These are phyloP conservation scores for Posidonia australis DNA, from an alignment of 106 monocot species.

Conservation along the genomic window DNA sequence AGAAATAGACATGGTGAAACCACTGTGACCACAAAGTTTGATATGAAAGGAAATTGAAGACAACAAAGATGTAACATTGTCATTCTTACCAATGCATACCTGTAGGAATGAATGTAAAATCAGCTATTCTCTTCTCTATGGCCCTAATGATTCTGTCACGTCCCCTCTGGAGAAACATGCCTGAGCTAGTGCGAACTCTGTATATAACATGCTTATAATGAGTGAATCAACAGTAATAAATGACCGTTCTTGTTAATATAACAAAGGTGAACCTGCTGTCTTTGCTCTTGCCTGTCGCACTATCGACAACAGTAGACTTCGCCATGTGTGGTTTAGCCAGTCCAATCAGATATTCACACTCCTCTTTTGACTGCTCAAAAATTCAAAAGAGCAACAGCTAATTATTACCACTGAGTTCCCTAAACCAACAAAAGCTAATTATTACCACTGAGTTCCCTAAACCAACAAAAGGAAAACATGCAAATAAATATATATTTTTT, in stretches of 20 bases:
- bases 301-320: conserved; percentile 27
- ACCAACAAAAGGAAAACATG: too few relatives aligned
- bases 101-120: conserved; percentile 15
- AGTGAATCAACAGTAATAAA: not conserved
- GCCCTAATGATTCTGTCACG: conserved; percentile 14
- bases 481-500: too few relatives aligned
- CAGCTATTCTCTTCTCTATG: conserved; percentile 26
- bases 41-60: too few relatives aligned
- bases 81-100: conserved; percentile 3
- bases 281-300: conserved; percentile 21
- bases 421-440: too few relatives aligned
- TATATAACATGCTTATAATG: not conserved
- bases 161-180: conserved; percentile 19
- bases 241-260: not conserved
- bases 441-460: too few relatives aligned
- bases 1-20: too few relatives aligned
- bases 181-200: conserved; percentile 26
- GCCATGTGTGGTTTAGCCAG: conserved; percentile 15
- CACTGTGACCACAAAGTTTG: too few relatives aligned
- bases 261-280: conserved; percentile 18
- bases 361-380: conserved; percentile 20
- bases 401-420: too few relatives aligned
- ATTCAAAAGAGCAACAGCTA: not conserved
- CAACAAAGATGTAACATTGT: not conserved
- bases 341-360: conserved; percentile 22